Conservation (phyloP, 148 eudicot species). For the Silene latifolia region DNA sequence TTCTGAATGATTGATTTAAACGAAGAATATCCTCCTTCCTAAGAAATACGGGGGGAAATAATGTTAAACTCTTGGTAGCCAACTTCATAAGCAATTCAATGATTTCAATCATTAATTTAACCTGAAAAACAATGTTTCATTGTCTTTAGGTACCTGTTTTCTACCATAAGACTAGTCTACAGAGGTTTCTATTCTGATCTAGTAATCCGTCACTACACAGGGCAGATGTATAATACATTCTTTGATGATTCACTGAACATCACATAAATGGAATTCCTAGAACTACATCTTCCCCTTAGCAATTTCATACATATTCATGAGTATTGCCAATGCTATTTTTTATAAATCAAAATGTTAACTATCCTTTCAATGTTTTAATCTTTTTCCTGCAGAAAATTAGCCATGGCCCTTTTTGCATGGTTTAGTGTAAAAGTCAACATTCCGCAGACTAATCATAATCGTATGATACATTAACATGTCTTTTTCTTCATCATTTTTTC, state of each 20-base stretch:
- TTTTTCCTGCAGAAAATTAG: constrained; percentile 7
- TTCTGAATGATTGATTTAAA: constrained; percentile 72
- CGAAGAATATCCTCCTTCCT: constrained; percentile 54
- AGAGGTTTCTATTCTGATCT: neutral
- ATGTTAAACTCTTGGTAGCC: neutral
- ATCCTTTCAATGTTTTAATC: neutral
- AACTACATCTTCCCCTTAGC: neutral
- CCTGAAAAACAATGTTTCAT: neutral
- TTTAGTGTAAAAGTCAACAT: neutral
- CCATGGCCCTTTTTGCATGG: neutral
- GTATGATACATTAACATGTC: neutral
- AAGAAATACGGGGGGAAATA: neutral
- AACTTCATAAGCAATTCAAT: neutral
- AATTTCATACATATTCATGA: neutral
- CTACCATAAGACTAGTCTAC: neutral
- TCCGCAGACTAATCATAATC: neutral
- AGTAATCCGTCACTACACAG: neutral
- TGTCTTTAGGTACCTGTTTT: neutral
- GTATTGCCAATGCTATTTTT: neutral
- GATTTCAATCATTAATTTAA: neutral
- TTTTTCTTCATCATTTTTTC: neutral
- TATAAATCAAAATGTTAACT: neutral
- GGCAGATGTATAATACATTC: neutral
- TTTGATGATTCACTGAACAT: neutral
- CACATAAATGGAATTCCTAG: neutral